Conservation (phyloP, 345 rosid species). For the Triadica sebifera region DNA sequence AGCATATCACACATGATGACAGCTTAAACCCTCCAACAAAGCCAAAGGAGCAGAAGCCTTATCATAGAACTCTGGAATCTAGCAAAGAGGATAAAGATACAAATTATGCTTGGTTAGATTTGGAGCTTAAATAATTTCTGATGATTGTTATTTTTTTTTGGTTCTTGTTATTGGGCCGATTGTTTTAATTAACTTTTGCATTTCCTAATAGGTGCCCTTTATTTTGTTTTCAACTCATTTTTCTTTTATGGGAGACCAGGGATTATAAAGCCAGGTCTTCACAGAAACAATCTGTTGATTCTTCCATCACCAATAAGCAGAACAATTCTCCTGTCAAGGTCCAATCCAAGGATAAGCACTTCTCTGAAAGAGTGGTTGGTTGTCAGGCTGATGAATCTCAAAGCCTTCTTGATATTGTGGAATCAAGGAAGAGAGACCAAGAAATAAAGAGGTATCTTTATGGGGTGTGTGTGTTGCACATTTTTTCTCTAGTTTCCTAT, state of each 20-base stretch:
- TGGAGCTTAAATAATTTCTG: neutral
- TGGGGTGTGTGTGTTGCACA: neutral
- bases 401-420: conserved; percentile 26
- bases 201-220: conserved; percentile 8
- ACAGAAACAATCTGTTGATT: conserved; percentile 30
- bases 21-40: conserved; percentile 33
- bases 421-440: conserved; percentile 34
- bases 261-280: conserved; percentile 33
- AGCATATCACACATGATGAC: conserved; percentile 11
- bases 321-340: conserved; percentile 30
- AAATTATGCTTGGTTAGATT: conserved; percentile 32
- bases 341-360: conserved; percentile 25
- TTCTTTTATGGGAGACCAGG: conserved; percentile 29
- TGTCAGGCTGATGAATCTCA: conserved; percentile 24
- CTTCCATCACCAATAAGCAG: conserved; percentile 37
- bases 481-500: neutral
- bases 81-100: conserved; percentile 33
- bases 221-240: neutral
- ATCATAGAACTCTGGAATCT: conserved; percentile 27
- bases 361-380: conserved; percentile 30
- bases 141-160: conserved; percentile 3
- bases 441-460: conserved; percentile 46
- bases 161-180: conserved; percentile 6
- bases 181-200: conserved; percentile 1
- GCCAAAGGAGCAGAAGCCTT: conserved; percentile 33